phyloP scores from a whole-genome alignment of 306 rosid species.

The Glycine tomentella region DNA sequence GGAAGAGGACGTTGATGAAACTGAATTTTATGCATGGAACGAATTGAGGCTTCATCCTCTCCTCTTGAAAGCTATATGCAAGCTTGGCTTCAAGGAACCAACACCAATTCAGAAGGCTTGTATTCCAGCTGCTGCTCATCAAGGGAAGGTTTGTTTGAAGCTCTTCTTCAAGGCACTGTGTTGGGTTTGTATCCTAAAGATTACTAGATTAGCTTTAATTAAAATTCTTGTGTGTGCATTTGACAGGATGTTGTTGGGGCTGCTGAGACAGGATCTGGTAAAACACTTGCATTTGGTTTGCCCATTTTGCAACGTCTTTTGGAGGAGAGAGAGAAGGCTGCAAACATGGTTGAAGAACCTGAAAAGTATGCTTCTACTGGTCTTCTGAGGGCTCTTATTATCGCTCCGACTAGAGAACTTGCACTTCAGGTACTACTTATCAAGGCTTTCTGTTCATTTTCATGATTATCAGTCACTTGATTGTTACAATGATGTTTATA shows the following conservation, averaged over 20 bases:
- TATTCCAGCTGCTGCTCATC: slow-evolving; percentile 96
- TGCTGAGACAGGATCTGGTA: slow-evolving; percentile 97
- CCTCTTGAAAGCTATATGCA: slow-evolving; percentile 77
- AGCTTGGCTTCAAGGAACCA: slow-evolving; percentile 92
- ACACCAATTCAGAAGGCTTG: slow-evolving; percentile 94
- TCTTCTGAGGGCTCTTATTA: slow-evolving; percentile 81
- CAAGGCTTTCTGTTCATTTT: slow-evolving; percentile 37
- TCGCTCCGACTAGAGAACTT: slow-evolving; percentile 96
- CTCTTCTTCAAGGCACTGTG: slow-evolving; percentile 42
- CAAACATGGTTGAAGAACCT: slow-evolving; percentile 56
- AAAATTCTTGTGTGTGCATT: slow-evolving; percentile 38
- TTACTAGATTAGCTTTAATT: slow-evolving; percentile 14
- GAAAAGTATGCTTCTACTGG: slow-evolving; percentile 61
- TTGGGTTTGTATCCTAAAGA: slow-evolving; percentile 19
- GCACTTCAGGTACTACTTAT: slow-evolving; percentile 86
- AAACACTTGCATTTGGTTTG: slow-evolving; percentile 97
- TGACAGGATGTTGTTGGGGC: slow-evolving; percentile 97
- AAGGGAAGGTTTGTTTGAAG: slow-evolving; percentile 80
- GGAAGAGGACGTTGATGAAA: slow-evolving; percentile 65
- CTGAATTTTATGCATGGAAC: slow-evolving; percentile 81
- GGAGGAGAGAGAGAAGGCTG: slow-evolving; percentile 84
- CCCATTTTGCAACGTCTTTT: slow-evolving; percentile 94
- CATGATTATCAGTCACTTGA: slow-evolving; percentile 33
- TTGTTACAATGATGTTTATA: slow-evolving; percentile 9
- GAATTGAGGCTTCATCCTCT: slow-evolving; percentile 93